Evolutionary conservation across 495 filamentous ascomycete species (phyloP), one percentile per base, ranked within the genome.

Genomic region (Aeminium ludgeri): DNA sequence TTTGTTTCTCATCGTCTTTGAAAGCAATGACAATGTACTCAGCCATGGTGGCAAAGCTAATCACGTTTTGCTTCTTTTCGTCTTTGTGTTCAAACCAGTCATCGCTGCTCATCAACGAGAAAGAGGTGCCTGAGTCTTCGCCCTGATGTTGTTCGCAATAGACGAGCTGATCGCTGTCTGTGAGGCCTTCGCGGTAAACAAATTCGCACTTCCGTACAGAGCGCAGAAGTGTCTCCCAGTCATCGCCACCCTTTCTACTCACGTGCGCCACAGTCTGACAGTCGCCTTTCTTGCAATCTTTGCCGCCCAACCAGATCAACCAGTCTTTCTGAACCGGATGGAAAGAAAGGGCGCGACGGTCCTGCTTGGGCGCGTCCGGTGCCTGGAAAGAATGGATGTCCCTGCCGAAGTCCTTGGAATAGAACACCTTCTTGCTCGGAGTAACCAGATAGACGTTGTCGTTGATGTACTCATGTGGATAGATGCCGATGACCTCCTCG

Each of bases 1-100:
- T 78, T 30, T 77, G 66, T 37, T 71, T 67, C 20, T 82, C 71
- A 19, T 78, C 68, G 17, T 41, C 69, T 60, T 52, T 74, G 70
- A 25, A 74, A 73, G 89, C 89, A 27, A 93, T 84, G 32, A 99
- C 71, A 52, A 96, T 83, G 60, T 89, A 99, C 49, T 95, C 87
- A 17, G 79, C 72, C 84, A 91, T 93, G 19, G 77, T 91, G 4
- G 84, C 86, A 58, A 87, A 96, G 34, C 78, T 74, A 31, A 78
- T 76, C 43, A 95, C 77, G 43, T 85, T 69, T 5, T 70, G 60
- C 54, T 79, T 72, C 29, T 68, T 66, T 0, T 69, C 61, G 20
- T 66, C 55, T 40, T 68, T 56, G 19, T 73, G 67, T n/a, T 66
- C 62, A 51, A 89, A 86, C 59, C 73, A 82, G 42, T 86, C 71